Evolutionary conservation across 2,329 filamentous ascomycete genomes (phyloP).

Genomic region (Hypoxylon sp.): DNA sequence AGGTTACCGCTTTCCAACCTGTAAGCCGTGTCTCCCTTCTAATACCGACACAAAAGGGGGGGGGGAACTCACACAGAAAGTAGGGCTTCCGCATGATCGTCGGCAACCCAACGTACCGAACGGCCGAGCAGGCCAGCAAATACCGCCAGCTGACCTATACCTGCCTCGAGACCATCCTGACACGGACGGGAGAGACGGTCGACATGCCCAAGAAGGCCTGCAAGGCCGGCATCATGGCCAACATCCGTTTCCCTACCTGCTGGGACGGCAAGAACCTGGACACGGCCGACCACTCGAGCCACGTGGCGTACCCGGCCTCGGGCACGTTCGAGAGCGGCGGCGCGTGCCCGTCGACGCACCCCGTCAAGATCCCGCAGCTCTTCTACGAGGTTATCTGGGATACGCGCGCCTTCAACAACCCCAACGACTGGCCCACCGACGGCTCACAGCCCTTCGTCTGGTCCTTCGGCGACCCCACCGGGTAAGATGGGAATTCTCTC

Average conservation of each 20-base stretch:
- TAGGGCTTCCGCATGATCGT: slow-evolving; percentile 57
- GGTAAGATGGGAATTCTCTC: too few species aligned
- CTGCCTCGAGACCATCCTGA: slow-evolving; percentile 54
- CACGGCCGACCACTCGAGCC: slow-evolving; percentile 59
- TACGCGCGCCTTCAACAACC: slow-evolving; percentile 44
- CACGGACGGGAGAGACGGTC: slow-evolving; percentile 54
- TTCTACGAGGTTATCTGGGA: slow-evolving; percentile 47
- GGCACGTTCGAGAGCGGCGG: slow-evolving; percentile 44
- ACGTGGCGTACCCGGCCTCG: slow-evolving; percentile 60
- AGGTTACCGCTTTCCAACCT: slow-evolving; percentile 57
- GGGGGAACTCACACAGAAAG: slow-evolving; percentile 8
- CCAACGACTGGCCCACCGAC: slow-evolving; percentile 46
- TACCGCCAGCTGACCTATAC: slow-evolving; percentile 58
- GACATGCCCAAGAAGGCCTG: slow-evolving; percentile 54
- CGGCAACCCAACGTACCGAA: slow-evolving; percentile 53
- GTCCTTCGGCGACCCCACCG: slow-evolving; percentile 46
- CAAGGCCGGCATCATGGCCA: slow-evolving; percentile 54
- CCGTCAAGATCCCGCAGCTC: slow-evolving; percentile 45
- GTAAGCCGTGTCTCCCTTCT: slow-evolving; percentile 31
- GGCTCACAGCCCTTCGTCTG: slow-evolving; percentile 45
- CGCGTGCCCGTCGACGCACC: slow-evolving; percentile 44
- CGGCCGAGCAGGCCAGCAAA: slow-evolving; percentile 49
- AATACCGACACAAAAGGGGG: not conserved
- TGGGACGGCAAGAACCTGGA: slow-evolving; percentile 64
- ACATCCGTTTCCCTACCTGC: slow-evolving; percentile 62